These are phyloP conservation scores for Leccinum incarnatum DNA, from an alignment of 768 basidiomycete species.

Conservation along the genomic window DNA sequence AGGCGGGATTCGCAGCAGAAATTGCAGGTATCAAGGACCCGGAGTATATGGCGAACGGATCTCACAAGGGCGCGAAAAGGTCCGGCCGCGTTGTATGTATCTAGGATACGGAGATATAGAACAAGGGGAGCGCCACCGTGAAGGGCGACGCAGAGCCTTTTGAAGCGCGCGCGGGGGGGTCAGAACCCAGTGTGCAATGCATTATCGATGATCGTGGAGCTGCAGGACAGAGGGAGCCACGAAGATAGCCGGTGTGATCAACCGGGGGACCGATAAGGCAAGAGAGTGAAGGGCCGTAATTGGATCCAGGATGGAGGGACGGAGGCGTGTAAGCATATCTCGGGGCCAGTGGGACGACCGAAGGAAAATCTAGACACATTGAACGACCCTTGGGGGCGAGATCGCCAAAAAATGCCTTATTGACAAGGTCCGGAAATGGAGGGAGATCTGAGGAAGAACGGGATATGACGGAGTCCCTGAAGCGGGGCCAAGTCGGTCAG, in stretches of 20 bases:
- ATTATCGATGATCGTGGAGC: not conserved
- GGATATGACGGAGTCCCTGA: conserved; percentile 24
- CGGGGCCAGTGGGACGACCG: not conserved
- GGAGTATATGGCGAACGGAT: conserved; percentile 12
- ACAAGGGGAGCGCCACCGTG: not conserved
- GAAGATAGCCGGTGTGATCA: conserved; percentile 21
- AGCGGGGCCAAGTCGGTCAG: conserved; percentile 17
- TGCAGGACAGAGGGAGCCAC: not conserved
- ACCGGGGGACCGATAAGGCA: conserved; percentile 9
- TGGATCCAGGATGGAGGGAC: conserved; percentile 1
- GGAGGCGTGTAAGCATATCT: not conserved
- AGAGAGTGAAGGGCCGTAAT: conserved; percentile 1
- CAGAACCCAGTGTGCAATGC: not conserved
- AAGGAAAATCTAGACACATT: conserved; percentile 7
- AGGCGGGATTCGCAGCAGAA: not conserved
- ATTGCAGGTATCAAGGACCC: not conserved
- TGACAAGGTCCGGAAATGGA: conserved; percentile 25
- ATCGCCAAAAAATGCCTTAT: conserved; percentile 24
- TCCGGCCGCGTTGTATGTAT: conserved; percentile 10
- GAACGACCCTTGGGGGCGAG: conserved; percentile 11
- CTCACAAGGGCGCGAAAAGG: conserved; percentile 11
- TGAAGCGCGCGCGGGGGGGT: not conserved
- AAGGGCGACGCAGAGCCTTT: not conserved
- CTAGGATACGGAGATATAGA: conserved; percentile 12
- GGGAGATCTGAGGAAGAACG: conserved; percentile 23